Evolutionary conservation across 2,329 filamentous ascomycete genomes (phyloP), one percentile per base, ranked within the genome.

Genomic region (Colletotrichum plurivorum): DNA sequence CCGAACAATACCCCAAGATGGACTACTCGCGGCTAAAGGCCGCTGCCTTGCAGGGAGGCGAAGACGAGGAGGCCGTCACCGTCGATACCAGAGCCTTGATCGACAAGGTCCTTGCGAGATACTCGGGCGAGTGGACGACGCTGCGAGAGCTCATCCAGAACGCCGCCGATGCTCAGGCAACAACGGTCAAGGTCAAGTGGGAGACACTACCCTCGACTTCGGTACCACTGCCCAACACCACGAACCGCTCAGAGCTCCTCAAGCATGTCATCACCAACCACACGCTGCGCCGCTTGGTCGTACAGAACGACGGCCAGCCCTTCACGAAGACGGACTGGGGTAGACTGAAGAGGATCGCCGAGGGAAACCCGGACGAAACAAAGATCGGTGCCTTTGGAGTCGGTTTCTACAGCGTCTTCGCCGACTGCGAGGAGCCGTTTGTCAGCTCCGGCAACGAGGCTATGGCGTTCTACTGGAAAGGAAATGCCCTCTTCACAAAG

Each of bases 381-480:
- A 99, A 99, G 84, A 99, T 99, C 75, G 96, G 96, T 63, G 97
- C 96, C 4, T 99, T 99, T 78, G 96, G 96, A 73, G 96, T 99
- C 39, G 96, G 96, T 2, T 99, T 99, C 83, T 99, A 99, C 85
- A 97, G 94, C 78, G 95, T 98, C 46, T 99, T 99, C 79, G 94
- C 96, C 71, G 96, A 99, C 78, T 99, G 95, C 78, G 97, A 99
- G 80, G 94, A 98, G 74, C 96, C 96, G 0, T 98, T 99, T 77
- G 93, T 99, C 72, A 96, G 94, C 73, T 98, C 95, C 1, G 96
- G 96, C 1, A 89, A 88, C 71, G 92, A 97, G 80, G 95, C 94
- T 45, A 98, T 99, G 94, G 95, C 95, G 0, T 99, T 99, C 77
- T 99, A 98, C 83, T 99, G 96, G 97, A 98, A 98, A 80, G 95